Conservation (phyloP, 1,139 yeast genomes). For the Geotrichum klebahnii region DNA sequence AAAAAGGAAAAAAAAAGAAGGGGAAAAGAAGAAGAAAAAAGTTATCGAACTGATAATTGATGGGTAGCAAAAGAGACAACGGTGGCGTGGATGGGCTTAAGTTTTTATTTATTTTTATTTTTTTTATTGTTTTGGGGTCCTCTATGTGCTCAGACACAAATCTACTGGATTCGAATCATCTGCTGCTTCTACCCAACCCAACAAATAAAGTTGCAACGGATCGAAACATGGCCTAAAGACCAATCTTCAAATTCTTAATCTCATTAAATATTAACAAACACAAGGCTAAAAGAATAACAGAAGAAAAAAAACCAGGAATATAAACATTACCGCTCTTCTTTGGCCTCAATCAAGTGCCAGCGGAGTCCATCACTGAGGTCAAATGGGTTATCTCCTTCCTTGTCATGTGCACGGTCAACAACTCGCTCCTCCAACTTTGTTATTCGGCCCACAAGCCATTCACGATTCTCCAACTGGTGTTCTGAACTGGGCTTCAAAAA, state of each 20-base stretch:
- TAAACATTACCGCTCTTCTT: constrained; percentile 29
- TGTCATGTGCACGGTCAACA: constrained; percentile 30
- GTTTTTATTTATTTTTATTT: too few species aligned
- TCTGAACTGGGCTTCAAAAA: constrained; percentile 48
- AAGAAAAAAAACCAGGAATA: background rate
- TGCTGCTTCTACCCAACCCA: background rate
- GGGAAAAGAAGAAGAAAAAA: constrained; percentile 1
- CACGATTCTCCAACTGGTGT: constrained; percentile 44
- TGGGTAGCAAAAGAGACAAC: too few species aligned
- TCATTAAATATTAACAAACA: too few species aligned
- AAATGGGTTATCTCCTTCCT: constrained; percentile 43
- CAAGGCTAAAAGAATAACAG: background rate
- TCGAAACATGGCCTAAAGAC: background rate
- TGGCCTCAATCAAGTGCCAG: constrained; percentile 39
- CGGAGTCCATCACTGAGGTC: constrained; percentile 48
- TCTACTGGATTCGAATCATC: background rate
- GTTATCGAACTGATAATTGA: too few species aligned
- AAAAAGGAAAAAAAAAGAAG: background rate
- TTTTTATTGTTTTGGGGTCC: too few species aligned
- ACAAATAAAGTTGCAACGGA: background rate
- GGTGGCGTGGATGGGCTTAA: background rate
- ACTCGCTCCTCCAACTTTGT: constrained; percentile 46
- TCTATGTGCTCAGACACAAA: background rate
- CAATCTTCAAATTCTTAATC: background rate
- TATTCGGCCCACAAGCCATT: constrained; percentile 72